These are phyloP conservation scores for Helianthus tuberosus DNA, from an alignment of 129 eudicot genomes.

Conservation along the genomic window DNA sequence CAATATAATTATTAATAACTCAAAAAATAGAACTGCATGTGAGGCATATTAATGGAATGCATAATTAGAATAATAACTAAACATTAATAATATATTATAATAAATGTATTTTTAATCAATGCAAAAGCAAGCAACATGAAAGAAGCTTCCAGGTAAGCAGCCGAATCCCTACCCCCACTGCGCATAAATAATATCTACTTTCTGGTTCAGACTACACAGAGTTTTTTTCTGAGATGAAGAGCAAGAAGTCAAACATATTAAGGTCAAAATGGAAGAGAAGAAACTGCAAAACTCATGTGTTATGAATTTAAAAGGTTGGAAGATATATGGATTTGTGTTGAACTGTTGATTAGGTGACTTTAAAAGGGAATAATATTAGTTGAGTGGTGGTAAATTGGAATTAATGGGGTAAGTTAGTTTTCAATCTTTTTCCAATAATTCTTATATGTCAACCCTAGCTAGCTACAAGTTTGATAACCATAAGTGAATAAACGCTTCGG, in stretches of 20 bases:
- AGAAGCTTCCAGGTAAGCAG: conserved; percentile 47
- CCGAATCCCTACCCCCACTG: conserved; percentile 32
- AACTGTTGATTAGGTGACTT: not conserved
- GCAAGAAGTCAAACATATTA: conserved; percentile 25
- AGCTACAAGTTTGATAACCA: conserved; percentile 42
- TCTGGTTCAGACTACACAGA: conserved; percentile 19
- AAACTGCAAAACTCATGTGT: conserved; percentile 11
- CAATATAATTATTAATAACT: not conserved
- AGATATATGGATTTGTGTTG: not conserved
- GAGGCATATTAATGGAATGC: conserved; percentile 25
- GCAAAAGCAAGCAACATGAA: conserved; percentile 21
- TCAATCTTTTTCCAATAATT: conserved; percentile 46
- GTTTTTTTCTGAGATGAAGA: conserved; percentile 11
- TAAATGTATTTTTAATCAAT: conserved; percentile 17
- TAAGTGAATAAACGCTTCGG: conserved; percentile 40
- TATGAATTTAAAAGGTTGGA: conserved; percentile 3
- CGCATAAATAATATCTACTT: conserved; percentile 30
- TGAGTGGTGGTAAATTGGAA: conserved; percentile 34
- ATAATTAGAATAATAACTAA: conserved; percentile 21
- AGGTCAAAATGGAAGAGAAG: conserved; percentile 27
- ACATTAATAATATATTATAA: not conserved
- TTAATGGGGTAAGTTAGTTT: conserved; percentile 40
- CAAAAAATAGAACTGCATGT: not conserved
- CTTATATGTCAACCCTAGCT: conserved; percentile 48
- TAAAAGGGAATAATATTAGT: conserved; percentile 23